These are phyloP conservation scores for Sugiyamaella castrensis DNA, from an alignment of 1,139 yeast genomes.

Conservation along the genomic window DNA sequence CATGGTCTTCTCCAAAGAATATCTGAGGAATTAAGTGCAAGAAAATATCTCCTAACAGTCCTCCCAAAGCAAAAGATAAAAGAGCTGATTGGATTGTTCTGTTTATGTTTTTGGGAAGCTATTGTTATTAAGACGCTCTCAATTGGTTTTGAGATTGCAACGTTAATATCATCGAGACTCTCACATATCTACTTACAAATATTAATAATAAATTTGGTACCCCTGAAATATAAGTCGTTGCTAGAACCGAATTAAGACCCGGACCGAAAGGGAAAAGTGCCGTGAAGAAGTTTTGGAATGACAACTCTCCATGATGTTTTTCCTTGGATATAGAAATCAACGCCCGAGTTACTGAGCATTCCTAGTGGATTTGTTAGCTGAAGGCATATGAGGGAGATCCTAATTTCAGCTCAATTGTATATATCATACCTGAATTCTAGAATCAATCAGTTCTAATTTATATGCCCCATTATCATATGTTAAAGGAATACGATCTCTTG, in stretches of 20 bases:
- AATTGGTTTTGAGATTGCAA: too few species aligned
- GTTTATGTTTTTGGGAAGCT: constrained; percentile 50
- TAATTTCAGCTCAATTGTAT: neutral
- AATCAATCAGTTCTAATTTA: constrained; percentile 37
- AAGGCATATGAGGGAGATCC: neutral
- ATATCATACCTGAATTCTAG: constrained; percentile 15
- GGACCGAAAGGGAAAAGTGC: constrained; percentile 53
- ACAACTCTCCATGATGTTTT: constrained; percentile 28
- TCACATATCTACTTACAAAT: constrained; percentile 1
- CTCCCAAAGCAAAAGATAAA: constrained; percentile 69
- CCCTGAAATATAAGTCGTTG: constrained; percentile 59
- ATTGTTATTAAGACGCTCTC: constrained; percentile 21
- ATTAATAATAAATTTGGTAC: constrained; percentile 56
- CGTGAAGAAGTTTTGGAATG: constrained; percentile 28
- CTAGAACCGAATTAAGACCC: constrained; percentile 55
- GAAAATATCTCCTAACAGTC: constrained; percentile 65
- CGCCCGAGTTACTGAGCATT: constrained; percentile 41
- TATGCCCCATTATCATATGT: constrained; percentile 41
- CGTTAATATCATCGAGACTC: too few species aligned
- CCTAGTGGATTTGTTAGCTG: constrained; percentile 21
- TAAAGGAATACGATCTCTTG: constrained; percentile 14
- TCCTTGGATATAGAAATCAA: constrained; percentile 30
- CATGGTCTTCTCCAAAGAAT: constrained; percentile 47
- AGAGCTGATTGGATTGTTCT: constrained; percentile 48
- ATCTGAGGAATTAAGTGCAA: constrained; percentile 64